Conservation (phyloP, 345 rosid genomes). For the Cardamine occulta region DNA sequence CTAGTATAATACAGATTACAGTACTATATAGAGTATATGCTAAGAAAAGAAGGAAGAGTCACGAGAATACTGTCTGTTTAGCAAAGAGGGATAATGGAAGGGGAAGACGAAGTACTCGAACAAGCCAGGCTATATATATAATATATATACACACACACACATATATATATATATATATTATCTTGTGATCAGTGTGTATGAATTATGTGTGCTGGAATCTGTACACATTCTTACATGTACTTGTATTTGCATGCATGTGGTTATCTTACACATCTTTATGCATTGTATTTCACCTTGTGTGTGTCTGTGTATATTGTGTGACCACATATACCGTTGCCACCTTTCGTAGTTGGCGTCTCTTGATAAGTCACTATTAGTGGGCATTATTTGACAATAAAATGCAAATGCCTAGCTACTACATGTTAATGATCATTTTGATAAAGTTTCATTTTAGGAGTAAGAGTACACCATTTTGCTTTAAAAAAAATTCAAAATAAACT, state of each 20-base stretch:
- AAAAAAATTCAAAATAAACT: no score
- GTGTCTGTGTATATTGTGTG: slow-evolving; percentile 31
- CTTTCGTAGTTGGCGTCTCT: slow-evolving; percentile 36
- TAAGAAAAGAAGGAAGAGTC: slow-evolving; percentile 35
- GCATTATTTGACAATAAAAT: slow-evolving; percentile 21
- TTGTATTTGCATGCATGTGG: slow-evolving; percentile 44
- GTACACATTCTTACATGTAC: slow-evolving; percentile 43
- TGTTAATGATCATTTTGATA: neutral
- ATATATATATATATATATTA: slow-evolving; percentile 2
- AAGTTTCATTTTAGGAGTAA: neutral
- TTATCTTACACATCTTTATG: slow-evolving; percentile 38
- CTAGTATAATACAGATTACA: neutral
- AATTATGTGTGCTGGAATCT: slow-evolving; percentile 35
- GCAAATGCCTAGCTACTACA: no score
- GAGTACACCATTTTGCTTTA: neutral
- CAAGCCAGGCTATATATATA: slow-evolving; percentile 11
- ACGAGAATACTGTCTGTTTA: slow-evolving; percentile 38
- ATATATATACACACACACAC: neutral
- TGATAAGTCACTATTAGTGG: slow-evolving; percentile 32
- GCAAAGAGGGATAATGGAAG: neutral
- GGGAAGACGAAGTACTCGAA: slow-evolving; percentile 32
- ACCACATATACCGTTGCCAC: slow-evolving; percentile 34
- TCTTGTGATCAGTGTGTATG: slow-evolving; percentile 31
- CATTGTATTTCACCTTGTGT: slow-evolving; percentile 22
- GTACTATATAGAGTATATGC: neutral